Percentiles rank a stretch among this genome's conserved stretches.
Evolutionary conservation across 176 grass and related monocot species (phyloP).

Genomic region (Musa schizocarpa): DNA sequence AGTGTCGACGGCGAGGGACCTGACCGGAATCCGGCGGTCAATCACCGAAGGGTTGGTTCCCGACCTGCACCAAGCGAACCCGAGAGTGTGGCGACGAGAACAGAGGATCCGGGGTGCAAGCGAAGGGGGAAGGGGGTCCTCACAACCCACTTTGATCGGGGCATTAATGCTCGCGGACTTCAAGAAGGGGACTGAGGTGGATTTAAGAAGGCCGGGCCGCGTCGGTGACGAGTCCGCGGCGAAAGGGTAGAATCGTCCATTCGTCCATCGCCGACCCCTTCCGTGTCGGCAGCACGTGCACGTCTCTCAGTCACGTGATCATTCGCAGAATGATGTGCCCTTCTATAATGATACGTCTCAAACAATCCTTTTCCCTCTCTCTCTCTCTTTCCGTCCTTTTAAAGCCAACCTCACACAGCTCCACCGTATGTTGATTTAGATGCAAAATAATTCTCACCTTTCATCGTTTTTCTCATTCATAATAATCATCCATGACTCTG

Average conservation of each 20-base stretch:
- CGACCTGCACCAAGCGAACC: slow-evolving; percentile 25
- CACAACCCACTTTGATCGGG: no score
- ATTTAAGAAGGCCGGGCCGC: background rate
- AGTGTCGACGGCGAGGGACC: no score
- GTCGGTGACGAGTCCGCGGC: background rate
- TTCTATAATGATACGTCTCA: no score
- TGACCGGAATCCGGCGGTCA: background rate
- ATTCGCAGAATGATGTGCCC: no score
- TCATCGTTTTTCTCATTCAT: no score
- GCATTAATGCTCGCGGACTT: background rate
- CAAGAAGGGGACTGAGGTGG: background rate
- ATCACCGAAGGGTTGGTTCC: background rate
- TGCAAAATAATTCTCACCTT: no score
- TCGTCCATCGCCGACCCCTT: background rate
- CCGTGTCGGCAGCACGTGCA: slow-evolving; percentile 1
- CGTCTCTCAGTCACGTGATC: background rate
- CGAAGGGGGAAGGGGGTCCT: background rate
- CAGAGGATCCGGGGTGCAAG: no score
- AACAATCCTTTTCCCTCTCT: no score
- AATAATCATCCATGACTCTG: no score
- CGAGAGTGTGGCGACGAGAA: slow-evolving; percentile 8
- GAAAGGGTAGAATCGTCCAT: background rate
- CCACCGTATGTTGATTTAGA: no score
- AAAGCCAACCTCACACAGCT: no score
- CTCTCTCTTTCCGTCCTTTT: no score